These are phyloP conservation scores for Alternaria sp. DNA, from an alignment of 2,329 filamentous ascomycete genomes.

Conservation along the genomic window DNA sequence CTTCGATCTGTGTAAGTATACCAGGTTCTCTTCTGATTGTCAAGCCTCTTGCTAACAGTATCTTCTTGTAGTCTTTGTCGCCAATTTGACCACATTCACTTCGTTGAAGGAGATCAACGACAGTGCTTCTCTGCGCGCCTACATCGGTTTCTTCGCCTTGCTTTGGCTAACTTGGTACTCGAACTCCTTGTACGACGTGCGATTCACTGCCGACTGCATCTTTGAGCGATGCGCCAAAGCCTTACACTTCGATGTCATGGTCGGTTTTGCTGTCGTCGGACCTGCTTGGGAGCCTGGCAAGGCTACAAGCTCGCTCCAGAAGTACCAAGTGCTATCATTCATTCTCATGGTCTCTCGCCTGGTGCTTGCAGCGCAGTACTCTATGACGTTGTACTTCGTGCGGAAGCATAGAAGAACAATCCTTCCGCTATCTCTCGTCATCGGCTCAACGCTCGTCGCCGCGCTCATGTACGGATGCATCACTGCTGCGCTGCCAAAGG, in stretches of 20 bases:
- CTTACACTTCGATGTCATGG: slow-evolving; percentile 69
- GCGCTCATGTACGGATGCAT: slow-evolving; percentile 45
- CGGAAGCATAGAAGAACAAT: slow-evolving; percentile 40
- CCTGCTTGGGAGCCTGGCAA: slow-evolving; percentile 41
- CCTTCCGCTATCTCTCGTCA: slow-evolving; percentile 47
- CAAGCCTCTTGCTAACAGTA: background rate
- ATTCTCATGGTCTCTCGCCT: slow-evolving; percentile 52
- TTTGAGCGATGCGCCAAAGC: slow-evolving; percentile 68
- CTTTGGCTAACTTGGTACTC: slow-evolving; percentile 76
- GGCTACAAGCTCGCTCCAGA: slow-evolving; percentile 49
- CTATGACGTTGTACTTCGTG: slow-evolving; percentile 48
- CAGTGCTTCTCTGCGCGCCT: slow-evolving; percentile 51
- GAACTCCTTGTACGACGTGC: slow-evolving; percentile 70
- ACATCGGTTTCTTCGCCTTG: slow-evolving; percentile 65
- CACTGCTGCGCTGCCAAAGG: slow-evolving; percentile 33
- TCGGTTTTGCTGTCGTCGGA: slow-evolving; percentile 70
- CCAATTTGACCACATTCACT: slow-evolving; percentile 70
- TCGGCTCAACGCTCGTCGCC: slow-evolving; percentile 45
- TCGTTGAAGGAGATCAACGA: slow-evolving; percentile 64
- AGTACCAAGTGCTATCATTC: slow-evolving; percentile 54
- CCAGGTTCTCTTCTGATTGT: background rate
- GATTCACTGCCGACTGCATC: slow-evolving; percentile 70
- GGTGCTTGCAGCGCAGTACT: slow-evolving; percentile 52
- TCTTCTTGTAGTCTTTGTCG: slow-evolving; percentile 3
- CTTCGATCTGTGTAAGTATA: slow-evolving; percentile 8